Evolutionary conservation across 768 basidiomycete species (phyloP).

Genomic region (Kondoa subrosea): DNA sequence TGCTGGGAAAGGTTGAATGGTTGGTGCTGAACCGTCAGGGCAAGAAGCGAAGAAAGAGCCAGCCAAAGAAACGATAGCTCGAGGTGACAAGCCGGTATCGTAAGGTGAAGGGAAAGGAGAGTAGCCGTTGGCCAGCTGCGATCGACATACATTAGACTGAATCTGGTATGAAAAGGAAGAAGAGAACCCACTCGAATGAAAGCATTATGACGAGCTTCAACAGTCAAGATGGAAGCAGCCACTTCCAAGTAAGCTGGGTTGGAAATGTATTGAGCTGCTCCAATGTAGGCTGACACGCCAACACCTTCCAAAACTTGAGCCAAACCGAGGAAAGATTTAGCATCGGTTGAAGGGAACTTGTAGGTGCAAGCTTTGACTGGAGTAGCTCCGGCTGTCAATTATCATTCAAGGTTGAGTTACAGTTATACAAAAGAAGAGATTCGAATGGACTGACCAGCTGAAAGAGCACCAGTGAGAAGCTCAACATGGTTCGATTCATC

Average conservation of each 20-base stretch:
- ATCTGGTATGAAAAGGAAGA: not conserved
- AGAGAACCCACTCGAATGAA: constrained; percentile 11
- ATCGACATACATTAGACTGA: not conserved
- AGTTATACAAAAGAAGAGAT: constrained; percentile 35
- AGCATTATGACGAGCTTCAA: constrained; percentile 34
- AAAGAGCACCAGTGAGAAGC: constrained; percentile 32
- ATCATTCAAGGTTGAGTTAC: constrained; percentile 30
- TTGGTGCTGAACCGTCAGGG: constrained; percentile 8
- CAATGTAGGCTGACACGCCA: constrained; percentile 10
- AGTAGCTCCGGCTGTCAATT: constrained; percentile 9
- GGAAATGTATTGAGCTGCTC: constrained; percentile 11
- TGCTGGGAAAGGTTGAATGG: not conserved
- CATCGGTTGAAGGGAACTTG: constrained; percentile 37
- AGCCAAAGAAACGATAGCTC: constrained; percentile 10
- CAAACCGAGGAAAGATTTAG: constrained; percentile 40
- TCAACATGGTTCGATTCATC: constrained; percentile 46
- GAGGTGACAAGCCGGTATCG: constrained; percentile 6
- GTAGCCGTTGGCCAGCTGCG: not conserved
- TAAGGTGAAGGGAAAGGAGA: constrained; percentile 5
- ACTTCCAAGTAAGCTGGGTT: constrained; percentile 38
- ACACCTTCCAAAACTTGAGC: constrained; percentile 45
- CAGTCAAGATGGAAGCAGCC: constrained; percentile 46
- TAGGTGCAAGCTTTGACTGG: constrained; percentile 42
- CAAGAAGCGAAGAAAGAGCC: constrained; percentile 16
- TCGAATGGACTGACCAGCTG: constrained; percentile 38